Evolutionary conservation across 2,329 filamentous ascomycete species (phyloP).

Genomic region (Chaetomiaceae sp.): DNA sequence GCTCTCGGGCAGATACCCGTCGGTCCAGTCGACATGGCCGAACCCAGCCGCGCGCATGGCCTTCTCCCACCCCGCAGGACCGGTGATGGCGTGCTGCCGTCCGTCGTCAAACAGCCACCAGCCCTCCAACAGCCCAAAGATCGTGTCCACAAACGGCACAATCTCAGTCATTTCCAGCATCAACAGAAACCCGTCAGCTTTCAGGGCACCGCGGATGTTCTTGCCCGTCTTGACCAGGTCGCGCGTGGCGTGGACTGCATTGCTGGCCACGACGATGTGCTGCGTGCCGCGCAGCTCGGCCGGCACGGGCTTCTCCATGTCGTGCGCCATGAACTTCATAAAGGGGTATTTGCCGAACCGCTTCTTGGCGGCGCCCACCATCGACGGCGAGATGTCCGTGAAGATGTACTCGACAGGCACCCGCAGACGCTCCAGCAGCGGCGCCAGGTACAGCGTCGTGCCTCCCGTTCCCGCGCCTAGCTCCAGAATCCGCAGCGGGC

Average conservation of each 20-base stretch:
- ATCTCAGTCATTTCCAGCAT: slow-evolving; percentile 31
- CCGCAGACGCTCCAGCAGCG: slow-evolving; percentile 26
- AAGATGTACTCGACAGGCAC: slow-evolving; percentile 33
- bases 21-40: slow-evolving; percentile 28
- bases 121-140: slow-evolving; percentile 34
- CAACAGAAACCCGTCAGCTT: slow-evolving; percentile 29
- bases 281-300: slow-evolving; percentile 20
- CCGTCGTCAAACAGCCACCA: slow-evolving; percentile 36
- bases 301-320: slow-evolving; percentile 27
- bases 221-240: slow-evolving; percentile 16
- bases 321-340: slow-evolving; percentile 27
- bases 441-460: slow-evolving; percentile 26
- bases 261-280: slow-evolving; percentile 30
- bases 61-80: slow-evolving; percentile 21
- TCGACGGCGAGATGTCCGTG: slow-evolving; percentile 32
- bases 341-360: slow-evolving; percentile 21
- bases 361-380: slow-evolving; percentile 29
- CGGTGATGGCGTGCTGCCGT: slow-evolving; percentile 21
- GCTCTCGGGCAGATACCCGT: slow-evolving; percentile 25
- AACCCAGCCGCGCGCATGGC: slow-evolving; percentile 26
- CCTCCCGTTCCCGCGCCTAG: slow-evolving; percentile 36
- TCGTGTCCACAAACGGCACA: slow-evolving; percentile 29
- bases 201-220: slow-evolving; percentile 25
- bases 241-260: slow-evolving; percentile 32
- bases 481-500: slow-evolving; percentile 32